A percentile compares a stretch with the other conserved stretches of the same genome.
Evolutionary conservation across 2,329 filamentous ascomycete genomes (phyloP).

Genomic region (Botrytis medusae): DNA sequence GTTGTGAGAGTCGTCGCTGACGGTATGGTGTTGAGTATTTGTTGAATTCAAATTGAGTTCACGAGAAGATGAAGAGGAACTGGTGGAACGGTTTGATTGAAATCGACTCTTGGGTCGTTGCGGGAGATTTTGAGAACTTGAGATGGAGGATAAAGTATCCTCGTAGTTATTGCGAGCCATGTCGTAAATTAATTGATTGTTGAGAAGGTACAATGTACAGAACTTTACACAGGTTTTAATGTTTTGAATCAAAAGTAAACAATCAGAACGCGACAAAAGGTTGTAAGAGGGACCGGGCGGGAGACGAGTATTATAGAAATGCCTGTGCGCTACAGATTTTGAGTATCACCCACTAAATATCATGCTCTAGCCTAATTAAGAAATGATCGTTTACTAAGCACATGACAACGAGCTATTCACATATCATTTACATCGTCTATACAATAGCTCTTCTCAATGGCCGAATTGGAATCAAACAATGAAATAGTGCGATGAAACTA

Average conservation of each 20-base stretch:
- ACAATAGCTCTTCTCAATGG: neutral
- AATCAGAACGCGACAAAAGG: slow-evolving; percentile 1
- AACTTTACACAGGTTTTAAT: neutral
- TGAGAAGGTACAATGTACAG: slow-evolving; percentile 8
- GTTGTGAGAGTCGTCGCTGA: neutral
- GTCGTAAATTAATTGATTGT: neutral
- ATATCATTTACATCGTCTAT: neutral
- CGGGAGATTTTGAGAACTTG: slow-evolving; percentile 7
- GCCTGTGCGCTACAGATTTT: neutral
- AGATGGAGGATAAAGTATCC: slow-evolving; percentile 15
- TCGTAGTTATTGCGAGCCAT: slow-evolving; percentile 9
- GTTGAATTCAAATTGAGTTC: slow-evolving; percentile 9
- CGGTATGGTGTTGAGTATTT: slow-evolving; percentile 17
- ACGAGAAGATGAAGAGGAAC: slow-evolving; percentile 3
- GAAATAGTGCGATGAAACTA: too few species aligned
- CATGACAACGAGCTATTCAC: neutral
- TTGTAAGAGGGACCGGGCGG: neutral
- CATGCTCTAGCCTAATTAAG: neutral
- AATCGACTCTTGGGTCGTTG: slow-evolving; percentile 16
- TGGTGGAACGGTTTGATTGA: neutral
- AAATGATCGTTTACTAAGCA: neutral
- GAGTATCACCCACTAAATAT: neutral
- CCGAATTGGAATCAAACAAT: neutral
- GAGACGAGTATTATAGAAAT: slow-evolving; percentile 13
- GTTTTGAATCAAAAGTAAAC: slow-evolving; percentile 7